Conservation (phyloP, 1,284 basidiomycete genomes). For the Fomitiporia mediterranea region DNA sequence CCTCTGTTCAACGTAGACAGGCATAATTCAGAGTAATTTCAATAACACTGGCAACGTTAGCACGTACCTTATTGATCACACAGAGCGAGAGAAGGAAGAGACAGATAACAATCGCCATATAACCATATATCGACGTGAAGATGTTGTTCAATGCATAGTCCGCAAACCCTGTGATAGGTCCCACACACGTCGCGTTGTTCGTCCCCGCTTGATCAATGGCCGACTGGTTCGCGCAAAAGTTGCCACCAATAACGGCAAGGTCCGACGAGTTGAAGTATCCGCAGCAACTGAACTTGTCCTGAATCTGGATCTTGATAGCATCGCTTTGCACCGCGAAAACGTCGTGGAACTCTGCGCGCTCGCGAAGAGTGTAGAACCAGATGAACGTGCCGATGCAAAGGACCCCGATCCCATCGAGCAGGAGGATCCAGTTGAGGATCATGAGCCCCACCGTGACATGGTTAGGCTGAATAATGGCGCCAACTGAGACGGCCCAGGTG, state of each 20-base stretch:
- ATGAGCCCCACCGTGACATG: slow-evolving; percentile 64
- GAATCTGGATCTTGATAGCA: slow-evolving; percentile 52
- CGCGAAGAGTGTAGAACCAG: slow-evolving; percentile 75
- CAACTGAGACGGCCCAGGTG: slow-evolving; percentile 65
- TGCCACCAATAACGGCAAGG: slow-evolving; percentile 48
- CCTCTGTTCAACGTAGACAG: slow-evolving; percentile 42
- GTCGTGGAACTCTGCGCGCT: slow-evolving; percentile 59
- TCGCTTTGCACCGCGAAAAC: slow-evolving; percentile 47
- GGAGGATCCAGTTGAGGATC: slow-evolving; percentile 67
- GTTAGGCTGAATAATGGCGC: slow-evolving; percentile 64
- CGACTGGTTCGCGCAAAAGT: slow-evolving; percentile 53
- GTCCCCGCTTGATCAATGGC: slow-evolving; percentile 49
- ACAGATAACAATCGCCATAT: slow-evolving; percentile 70
- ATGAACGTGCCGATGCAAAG: slow-evolving; percentile 62
- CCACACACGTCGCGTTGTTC: slow-evolving; percentile 53
- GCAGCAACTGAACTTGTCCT: slow-evolving; percentile 79
- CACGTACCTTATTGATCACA: slow-evolving; percentile 71
- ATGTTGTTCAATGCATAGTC: slow-evolving; percentile 72
- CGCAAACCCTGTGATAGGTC: slow-evolving; percentile 55
- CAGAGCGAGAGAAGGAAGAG: slow-evolving; percentile 77
- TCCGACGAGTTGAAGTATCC: slow-evolving; percentile 74
- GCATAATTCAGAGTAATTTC: slow-evolving; percentile 19
- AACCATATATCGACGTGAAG: slow-evolving; percentile 77
- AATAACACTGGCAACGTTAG: background rate
- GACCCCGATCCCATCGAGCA: slow-evolving; percentile 55